Evolutionary conservation across 495 filamentous ascomycete species (phyloP).

Genomic region (Aspergillus conjunctus): DNA sequence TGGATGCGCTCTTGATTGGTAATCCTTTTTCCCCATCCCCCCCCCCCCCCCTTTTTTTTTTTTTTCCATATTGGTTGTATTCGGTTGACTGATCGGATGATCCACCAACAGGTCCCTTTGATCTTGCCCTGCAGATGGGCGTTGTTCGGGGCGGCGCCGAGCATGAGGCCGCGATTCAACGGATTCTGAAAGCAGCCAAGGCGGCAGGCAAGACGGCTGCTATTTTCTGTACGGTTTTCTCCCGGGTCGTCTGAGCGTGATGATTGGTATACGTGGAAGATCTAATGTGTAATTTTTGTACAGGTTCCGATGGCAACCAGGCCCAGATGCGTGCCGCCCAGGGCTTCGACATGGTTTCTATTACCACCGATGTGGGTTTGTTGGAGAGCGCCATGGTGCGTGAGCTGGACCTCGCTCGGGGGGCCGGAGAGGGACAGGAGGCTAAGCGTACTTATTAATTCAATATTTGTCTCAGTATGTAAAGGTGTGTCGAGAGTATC

Average conservation of each 20-base stretch:
- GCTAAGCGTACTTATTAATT: conserved; percentile 14
- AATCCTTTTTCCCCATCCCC: not conserved
- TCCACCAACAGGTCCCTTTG: conserved; percentile 55
- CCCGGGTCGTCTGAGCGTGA: not conserved
- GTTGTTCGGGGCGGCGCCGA: conserved; percentile 42
- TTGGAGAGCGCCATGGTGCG: conserved; percentile 42
- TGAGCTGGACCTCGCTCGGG: conserved; percentile 35
- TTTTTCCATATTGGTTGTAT: not conserved
- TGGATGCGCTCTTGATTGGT: conserved; percentile 49
- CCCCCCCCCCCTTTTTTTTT: not conserved
- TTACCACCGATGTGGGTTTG: conserved; percentile 61
- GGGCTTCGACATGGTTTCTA: conserved; percentile 78
- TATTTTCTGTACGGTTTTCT: conserved; percentile 65
- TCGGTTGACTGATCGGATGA: not conserved
- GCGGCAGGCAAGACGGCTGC: conserved; percentile 72
- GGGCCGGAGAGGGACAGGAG: conserved; percentile 23
- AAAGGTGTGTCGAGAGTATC: too few relatives aligned
- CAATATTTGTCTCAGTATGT: too few relatives aligned
- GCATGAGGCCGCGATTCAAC: conserved; percentile 64
- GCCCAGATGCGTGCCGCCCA: conserved; percentile 62
- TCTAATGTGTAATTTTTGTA: not conserved
- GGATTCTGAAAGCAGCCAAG: conserved; percentile 62
- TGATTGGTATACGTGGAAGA: not conserved
- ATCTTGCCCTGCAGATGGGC: conserved; percentile 44
- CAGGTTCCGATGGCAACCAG: conserved; percentile 61